Evolutionary conservation across 768 basidiomycete species (phyloP).

Genomic region (Termitomyces sp.): DNA sequence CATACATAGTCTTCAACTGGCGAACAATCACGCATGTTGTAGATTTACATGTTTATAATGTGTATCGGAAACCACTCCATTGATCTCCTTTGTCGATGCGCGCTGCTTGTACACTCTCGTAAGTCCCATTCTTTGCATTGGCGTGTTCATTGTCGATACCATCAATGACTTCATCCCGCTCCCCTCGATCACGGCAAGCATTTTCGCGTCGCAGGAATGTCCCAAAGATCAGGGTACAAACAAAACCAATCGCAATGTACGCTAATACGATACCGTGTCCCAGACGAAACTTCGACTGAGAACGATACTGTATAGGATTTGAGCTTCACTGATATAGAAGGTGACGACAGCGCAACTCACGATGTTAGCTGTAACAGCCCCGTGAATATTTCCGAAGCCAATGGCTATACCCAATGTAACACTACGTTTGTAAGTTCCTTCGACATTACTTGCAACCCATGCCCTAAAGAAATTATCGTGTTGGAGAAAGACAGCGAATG

Average conservation of each 20-base stretch:
- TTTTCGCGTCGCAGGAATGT: slow-evolving; percentile 54
- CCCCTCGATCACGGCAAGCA: slow-evolving; percentile 53
- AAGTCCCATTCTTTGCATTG: slow-evolving; percentile 47
- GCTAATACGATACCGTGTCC: slow-evolving; percentile 66
- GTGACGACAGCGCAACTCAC: slow-evolving; percentile 30
- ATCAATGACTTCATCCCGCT: slow-evolving; percentile 61
- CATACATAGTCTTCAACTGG: slow-evolving; percentile 1
- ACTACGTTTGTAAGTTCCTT: slow-evolving; percentile 70
- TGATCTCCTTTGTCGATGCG: slow-evolving; percentile 58
- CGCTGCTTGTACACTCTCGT: slow-evolving; percentile 49
- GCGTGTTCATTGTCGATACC: slow-evolving; percentile 38
- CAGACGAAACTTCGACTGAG: slow-evolving; percentile 54
- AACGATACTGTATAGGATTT: slow-evolving; percentile 46
- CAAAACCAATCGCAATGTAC: slow-evolving; percentile 63
- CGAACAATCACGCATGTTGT: not conserved
- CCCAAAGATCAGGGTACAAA: slow-evolving; percentile 43
- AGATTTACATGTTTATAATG: slow-evolving; percentile 27
- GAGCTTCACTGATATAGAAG: not conserved
- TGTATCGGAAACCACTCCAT: slow-evolving; percentile 77
- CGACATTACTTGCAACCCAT: slow-evolving; percentile 69
- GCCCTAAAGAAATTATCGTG: slow-evolving; percentile 34
- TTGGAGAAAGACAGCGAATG: not conserved
- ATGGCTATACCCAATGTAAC: slow-evolving; percentile 68
- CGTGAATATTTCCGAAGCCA: slow-evolving; percentile 64
- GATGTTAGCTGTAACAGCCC: slow-evolving; percentile 61